These are phyloP conservation scores for Ophiocordyceps camponoti-saundersi DNA, from an alignment of 2,329 filamentous ascomycete genomes.

Conservation along the genomic window DNA sequence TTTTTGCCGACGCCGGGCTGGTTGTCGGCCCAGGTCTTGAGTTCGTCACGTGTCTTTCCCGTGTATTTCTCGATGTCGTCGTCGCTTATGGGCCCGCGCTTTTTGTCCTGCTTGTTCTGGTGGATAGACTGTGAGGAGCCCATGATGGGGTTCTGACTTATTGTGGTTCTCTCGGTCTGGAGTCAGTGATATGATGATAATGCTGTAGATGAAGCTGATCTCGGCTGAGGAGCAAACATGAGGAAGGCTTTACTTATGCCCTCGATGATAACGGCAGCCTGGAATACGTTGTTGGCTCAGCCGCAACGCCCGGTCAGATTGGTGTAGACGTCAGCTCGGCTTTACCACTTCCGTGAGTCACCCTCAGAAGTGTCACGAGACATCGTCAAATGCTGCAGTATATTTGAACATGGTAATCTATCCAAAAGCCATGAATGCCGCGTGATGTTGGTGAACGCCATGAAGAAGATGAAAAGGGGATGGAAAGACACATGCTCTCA, in stretches of 20 bases:
- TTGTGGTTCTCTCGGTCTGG: too few species aligned
- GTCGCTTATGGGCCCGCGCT: constrained; percentile 16
- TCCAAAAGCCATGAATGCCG: too few species aligned
- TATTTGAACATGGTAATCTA: too few species aligned
- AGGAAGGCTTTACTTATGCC: not conserved
- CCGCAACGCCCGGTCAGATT: not conserved
- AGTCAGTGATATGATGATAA: too few species aligned
- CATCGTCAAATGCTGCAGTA: too few species aligned
- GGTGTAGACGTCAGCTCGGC: too few species aligned
- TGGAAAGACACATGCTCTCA: too few species aligned
- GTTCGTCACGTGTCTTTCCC: constrained; percentile 17
- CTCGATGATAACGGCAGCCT: not conserved
- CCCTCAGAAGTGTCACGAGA: too few species aligned
- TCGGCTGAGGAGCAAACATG: not conserved
- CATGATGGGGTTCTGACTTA: not conserved
- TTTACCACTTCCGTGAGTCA: too few species aligned
- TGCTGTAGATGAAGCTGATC: not conserved
- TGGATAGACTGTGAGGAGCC: constrained; percentile 10
- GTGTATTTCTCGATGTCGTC: constrained; percentile 23
- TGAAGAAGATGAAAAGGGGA: too few species aligned
- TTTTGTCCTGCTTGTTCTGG: constrained; percentile 14
- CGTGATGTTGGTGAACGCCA: too few species aligned
- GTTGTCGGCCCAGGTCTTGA: constrained; percentile 19
- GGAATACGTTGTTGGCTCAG: not conserved
- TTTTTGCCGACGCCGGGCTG: constrained; percentile 22